Evolutionary conservation across 805 yeast genomes (phyloP), one percentile per base, ranked within the genome.

Genomic region (Saturnispora halmiae): DNA sequence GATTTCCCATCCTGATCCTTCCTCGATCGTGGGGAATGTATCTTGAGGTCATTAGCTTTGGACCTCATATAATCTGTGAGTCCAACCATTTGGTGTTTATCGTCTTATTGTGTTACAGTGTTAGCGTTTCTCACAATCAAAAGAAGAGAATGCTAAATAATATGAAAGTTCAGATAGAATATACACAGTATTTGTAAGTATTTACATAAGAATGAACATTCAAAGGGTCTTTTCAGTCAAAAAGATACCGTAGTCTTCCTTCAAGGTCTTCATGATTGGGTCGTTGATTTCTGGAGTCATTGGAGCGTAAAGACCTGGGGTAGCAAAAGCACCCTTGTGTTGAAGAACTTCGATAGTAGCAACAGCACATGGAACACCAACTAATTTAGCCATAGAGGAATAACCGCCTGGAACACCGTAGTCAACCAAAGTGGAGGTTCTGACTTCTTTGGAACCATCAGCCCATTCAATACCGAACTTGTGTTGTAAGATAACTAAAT

Each of bases 301-400:
- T 59, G 98, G 98, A 41, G 96, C 97, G 53, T 79, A 72, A 60
- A 92, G 72, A 53, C 98, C 98, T 43, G 86, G 84, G 47, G 70
- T 74, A 53, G 73, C 72, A 51, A 73, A 70, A 43, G 79, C 75
- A 51, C 96, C 96, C 31, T 42, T 24, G 36, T 51, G 52, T 52
- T 82, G 77, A 55, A 92, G 73, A 48, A 92, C 82, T 65, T 83
- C 81, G 67, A 77, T 77, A 45, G 82, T 72, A 24, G 97, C 98
- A 61, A 92, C 94, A 41, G 96, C 96, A 68, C 95, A 90, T 51
- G 98, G 98, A 49, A 87, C 90, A 70, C 98, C 98, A 42, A 92
- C 98, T 50, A 85, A 76, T 63, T 90, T 88, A 51, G 98, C 98
- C 98, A 92, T 92, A 27, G 97, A 88, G 31, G 95, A 82, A 79